phyloP scores from a whole-genome alignment of 805 yeast species.

The Barnettozyma californica region DNA sequence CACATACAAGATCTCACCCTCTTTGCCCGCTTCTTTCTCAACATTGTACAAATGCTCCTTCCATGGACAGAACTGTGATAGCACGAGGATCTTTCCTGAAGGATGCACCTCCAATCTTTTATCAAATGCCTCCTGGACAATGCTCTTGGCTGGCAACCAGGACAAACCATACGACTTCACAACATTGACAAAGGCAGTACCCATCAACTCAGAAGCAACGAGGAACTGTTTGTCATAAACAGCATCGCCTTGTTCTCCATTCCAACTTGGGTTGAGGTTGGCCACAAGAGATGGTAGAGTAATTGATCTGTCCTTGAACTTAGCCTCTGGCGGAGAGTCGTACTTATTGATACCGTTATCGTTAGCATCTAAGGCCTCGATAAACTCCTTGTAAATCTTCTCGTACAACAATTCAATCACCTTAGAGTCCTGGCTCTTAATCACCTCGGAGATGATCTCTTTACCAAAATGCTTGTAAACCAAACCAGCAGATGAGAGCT shows the following conservation, averaged over 20 bases:
- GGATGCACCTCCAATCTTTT: slow-evolving; percentile 52
- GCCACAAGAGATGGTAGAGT: slow-evolving; percentile 75
- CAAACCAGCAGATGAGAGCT: slow-evolving; percentile 89
- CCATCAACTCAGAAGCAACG: slow-evolving; percentile 78
- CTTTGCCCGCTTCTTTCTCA: slow-evolving; percentile 54
- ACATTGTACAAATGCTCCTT: slow-evolving; percentile 80
- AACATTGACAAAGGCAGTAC: slow-evolving; percentile 63
- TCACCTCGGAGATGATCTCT: slow-evolving; percentile 52
- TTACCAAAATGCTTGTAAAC: slow-evolving; percentile 83
- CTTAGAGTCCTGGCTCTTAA: slow-evolving; percentile 34
- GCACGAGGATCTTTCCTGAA: slow-evolving; percentile 68
- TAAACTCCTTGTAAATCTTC: slow-evolving; percentile 78
- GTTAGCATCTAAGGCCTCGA: slow-evolving; percentile 92
- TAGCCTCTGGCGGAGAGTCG: slow-evolving; percentile 44
- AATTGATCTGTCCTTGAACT: slow-evolving; percentile 68
- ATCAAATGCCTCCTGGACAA: slow-evolving; percentile 68
- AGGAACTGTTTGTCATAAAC: slow-evolving; percentile 62
- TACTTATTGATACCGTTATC: slow-evolving; percentile 88
- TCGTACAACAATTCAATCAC: slow-evolving; percentile 62
- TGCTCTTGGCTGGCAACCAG: slow-evolving; percentile 85
- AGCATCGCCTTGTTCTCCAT: slow-evolving; percentile 57
- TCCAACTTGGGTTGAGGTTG: slow-evolving; percentile 83
- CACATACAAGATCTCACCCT: slow-evolving; percentile 64
- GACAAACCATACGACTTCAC: slow-evolving; percentile 71
- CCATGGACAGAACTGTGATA: slow-evolving; percentile 88